Percentiles rank a stretch among this genome's conserved stretches.
Conservation (phyloP, 805 yeast genomes). For the Teunomyces panamensis region DNA sequence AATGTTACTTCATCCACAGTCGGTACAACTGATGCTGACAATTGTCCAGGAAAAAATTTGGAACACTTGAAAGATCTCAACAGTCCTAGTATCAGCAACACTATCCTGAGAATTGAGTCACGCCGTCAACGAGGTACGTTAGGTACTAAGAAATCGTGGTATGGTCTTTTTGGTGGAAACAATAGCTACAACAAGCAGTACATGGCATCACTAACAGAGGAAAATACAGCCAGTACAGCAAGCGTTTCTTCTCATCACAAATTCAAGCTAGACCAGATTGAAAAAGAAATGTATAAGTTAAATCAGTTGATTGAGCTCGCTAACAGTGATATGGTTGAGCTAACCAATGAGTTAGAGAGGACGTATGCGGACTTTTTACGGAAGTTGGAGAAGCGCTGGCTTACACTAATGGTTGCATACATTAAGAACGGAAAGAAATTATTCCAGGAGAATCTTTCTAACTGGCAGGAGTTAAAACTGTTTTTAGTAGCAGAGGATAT, state of each 20-base stretch:
- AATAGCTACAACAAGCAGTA: slow-evolving; percentile 24
- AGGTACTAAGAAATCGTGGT: slow-evolving; percentile 36
- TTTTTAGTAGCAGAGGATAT: slow-evolving; percentile 5
- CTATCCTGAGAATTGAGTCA: slow-evolving; percentile 31
- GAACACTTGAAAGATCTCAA: slow-evolving; percentile 32
- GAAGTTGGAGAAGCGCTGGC: slow-evolving; percentile 42
- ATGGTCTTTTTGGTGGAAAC: slow-evolving; percentile 43
- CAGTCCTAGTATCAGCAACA: slow-evolving; percentile 38
- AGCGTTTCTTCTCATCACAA: slow-evolving; percentile 16
- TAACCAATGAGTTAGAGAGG: slow-evolving; percentile 42
- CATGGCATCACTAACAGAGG: slow-evolving; percentile 10
- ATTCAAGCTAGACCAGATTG: slow-evolving; percentile 32
- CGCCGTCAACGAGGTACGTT: slow-evolving; percentile 15
- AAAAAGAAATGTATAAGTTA: slow-evolving; percentile 42
- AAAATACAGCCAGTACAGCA: slow-evolving; percentile 6
- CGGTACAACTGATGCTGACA: background rate
- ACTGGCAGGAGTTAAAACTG: slow-evolving; percentile 34
- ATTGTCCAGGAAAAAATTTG: slow-evolving; percentile 6
- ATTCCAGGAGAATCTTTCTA: slow-evolving; percentile 27
- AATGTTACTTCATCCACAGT: slow-evolving; percentile 12
- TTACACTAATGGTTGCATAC: slow-evolving; percentile 34
- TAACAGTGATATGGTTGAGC: slow-evolving; percentile 40
- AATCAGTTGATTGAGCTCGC: slow-evolving; percentile 47
- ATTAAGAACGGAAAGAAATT: slow-evolving; percentile 33
- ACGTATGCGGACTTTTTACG: slow-evolving; percentile 37